Base-by-base conservation (phyloP, 495 filamentous ascomycete genomes). In the Penicillium simplicissimum region DNA sequence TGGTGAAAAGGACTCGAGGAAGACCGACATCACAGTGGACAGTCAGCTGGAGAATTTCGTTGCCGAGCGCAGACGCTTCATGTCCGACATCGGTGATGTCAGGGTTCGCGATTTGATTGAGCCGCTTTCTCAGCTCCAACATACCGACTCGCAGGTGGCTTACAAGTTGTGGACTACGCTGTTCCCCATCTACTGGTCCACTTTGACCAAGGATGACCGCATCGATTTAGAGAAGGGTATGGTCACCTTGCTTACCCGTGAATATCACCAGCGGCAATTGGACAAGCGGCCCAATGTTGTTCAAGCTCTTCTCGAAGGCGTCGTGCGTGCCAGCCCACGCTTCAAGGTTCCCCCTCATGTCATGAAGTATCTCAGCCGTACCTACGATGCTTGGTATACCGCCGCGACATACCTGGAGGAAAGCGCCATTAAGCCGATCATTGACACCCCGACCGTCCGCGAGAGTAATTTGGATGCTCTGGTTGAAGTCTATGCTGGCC, bases 391-490 rank as follows among this genome's bases (percentile, higher is more conserved):
- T 4, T 98, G 96, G 96, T 98, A 98, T 68, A 94, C 90, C 37
- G 90, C 91, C 23, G 81, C 93, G 0, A 85, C 84, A 23, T 89
- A 92, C 62, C 81, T 98, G 55, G 96, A 99, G 68, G 90, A 94
- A 52, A 84, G 85, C 40, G 90, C 90, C 1, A 87, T 96, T 63
- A 85, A 85, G 45, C 93, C 96, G 1, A 84, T 90, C 52, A 86
- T 93, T 55, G 94, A 99, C 67, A 94, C 91, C 2, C 73, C 88
- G 6, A 82, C 82, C 42, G 90, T 96, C 17, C 84, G 92, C 33
- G 96, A 98, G 66, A 97, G 93, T 74, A 97, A 93, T 65, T 85
- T 97, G 1, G 96, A 99, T 72, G 95, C 96, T 2, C 74, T 99
- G 25, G 85, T 96, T 8, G 93, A 97, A 63, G 80, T 97, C 13